Evolutionary conservation across 768 basidiomycete species (phyloP).

Genomic region (Mycena kentingensis): DNA sequence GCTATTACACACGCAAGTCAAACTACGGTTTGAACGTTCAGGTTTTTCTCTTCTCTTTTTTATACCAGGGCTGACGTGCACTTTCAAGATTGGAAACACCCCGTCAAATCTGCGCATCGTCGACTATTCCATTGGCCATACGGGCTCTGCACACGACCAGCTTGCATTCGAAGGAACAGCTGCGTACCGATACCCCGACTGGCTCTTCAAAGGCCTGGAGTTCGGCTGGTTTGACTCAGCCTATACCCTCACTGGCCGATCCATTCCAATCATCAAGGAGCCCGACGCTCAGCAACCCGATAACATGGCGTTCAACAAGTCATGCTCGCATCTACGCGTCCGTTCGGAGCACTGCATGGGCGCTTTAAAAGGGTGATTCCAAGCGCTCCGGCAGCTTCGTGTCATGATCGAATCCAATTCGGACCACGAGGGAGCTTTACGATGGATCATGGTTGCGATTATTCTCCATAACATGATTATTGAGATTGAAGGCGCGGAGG

Average conservation of each 20-base stretch:
- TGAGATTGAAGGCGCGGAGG: constrained; percentile 3
- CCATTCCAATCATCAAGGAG: constrained; percentile 24
- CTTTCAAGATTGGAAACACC: too few species aligned
- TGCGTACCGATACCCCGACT: constrained; percentile 16
- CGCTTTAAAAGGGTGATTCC: constrained; percentile 28
- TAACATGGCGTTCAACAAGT: constrained; percentile 19
- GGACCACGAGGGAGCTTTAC: not conserved
- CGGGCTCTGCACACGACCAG: constrained; percentile 26
- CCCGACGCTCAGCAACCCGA: constrained; percentile 17
- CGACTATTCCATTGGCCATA: too few species aligned
- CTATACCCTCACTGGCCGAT: constrained; percentile 18
- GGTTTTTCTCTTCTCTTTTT: constrained; percentile 10
- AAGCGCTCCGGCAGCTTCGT: constrained; percentile 25
- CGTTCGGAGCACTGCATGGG: constrained; percentile 7
- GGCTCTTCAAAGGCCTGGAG: constrained; percentile 20
- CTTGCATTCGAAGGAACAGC: constrained; percentile 18
- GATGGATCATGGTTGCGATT: not conserved
- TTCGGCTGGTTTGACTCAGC: constrained; percentile 26
- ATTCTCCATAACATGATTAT: constrained; percentile 5
- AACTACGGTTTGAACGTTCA: constrained; percentile 25
- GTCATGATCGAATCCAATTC: constrained; percentile 18
- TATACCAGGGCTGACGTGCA: too few species aligned
- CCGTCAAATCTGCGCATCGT: too few species aligned
- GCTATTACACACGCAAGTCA: constrained; percentile 18
- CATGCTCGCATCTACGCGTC: constrained; percentile 18